Evolutionary conservation across 2,329 filamentous ascomycete genomes (phyloP), one percentile per base, ranked within the genome.

Genomic region (Aureobasidium lini): DNA sequence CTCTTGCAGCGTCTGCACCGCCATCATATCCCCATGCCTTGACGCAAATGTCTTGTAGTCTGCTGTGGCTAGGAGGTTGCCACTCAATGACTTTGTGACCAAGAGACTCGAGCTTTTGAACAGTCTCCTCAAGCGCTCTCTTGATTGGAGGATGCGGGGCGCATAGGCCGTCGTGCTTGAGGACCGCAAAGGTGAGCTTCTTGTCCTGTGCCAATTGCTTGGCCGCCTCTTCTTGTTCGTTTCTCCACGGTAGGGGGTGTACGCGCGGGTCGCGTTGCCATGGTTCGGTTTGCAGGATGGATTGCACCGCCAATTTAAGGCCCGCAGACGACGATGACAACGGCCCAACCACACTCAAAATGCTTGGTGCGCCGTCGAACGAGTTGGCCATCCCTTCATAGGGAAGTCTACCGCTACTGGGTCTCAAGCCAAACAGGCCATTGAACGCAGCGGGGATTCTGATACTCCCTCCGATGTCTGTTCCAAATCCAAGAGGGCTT

Each of bases 221-320:
- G 3, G 77, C 64, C 0, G 68, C 60, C 32, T 73, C 67, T 32
- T 74, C 69, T 13, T 70, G 66, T 3, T 81, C 75, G 28, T 79
- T 71, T 2, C 85, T 78, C 81, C 85, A 90, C 0, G 86, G 86
- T 0, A 90, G 75, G 18, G 87, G 83, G 42, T 84, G 72, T 0
- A 86, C 84, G 0, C 84, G 72, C 0, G 87, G 86, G 68, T 90
- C 87, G 63, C 81, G 72, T 1, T 83, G 70, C 87, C 87, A 90
- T 0, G 87, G 87, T 57, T 82, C 66, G 34, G 78, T 78, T 11
- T 73, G 75, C 1, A 90, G 72, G 1, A 89, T 67, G 0, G 79
- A 73, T 64, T 83, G 79, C 1, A 84, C 76, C 2, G 84, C 66
- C 3, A 89, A 70, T 40, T 77, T 78, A 11, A 88, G 66, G 0